These are phyloP conservation scores for Arachis monticola DNA, from an alignment of 331 rosid species.

Conservation along the genomic window DNA sequence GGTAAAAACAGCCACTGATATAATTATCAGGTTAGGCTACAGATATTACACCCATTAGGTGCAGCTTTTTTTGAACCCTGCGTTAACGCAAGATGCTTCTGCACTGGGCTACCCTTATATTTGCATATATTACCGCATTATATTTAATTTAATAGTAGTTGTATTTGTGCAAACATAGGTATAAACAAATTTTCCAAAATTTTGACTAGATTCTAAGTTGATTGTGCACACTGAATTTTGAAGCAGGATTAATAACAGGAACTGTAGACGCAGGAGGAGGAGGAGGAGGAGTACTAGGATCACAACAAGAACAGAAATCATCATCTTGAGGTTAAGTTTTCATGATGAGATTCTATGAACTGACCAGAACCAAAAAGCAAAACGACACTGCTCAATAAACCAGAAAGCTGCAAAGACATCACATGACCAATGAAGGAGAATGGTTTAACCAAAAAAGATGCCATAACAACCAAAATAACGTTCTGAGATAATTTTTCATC, in stretches of 20 bases:
- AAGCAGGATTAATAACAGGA: slow-evolving; percentile 42
- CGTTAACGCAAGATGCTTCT: too few species aligned
- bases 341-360: slow-evolving; percentile 15
- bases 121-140: too few species aligned
- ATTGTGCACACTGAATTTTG: slow-evolving; percentile 14
- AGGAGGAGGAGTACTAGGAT: slow-evolving; percentile 23
- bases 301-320: slow-evolving; percentile 44
- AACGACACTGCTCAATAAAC: slow-evolving; percentile 31
- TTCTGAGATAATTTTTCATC: slow-evolving; percentile 12
- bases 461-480: slow-evolving; percentile 19
- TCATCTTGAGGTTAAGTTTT: slow-evolving; percentile 43
- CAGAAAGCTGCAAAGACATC: slow-evolving; percentile 31
- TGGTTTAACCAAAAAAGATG: slow-evolving; percentile 27
- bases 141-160: too few species aligned
- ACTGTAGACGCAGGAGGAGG: slow-evolving; percentile 41
- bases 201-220: not conserved
- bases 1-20: too few species aligned
- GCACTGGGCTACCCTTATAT: too few species aligned
- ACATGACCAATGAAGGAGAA: slow-evolving; percentile 16
- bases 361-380: slow-evolving; percentile 32
- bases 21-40: too few species aligned
- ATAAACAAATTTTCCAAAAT: not conserved
- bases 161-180: too few species aligned
- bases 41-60: too few species aligned
- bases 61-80: too few species aligned